Evolutionary conservation across 2,329 filamentous ascomycete genomes (phyloP).

Genomic region (Aspergillus calidoustus): DNA sequence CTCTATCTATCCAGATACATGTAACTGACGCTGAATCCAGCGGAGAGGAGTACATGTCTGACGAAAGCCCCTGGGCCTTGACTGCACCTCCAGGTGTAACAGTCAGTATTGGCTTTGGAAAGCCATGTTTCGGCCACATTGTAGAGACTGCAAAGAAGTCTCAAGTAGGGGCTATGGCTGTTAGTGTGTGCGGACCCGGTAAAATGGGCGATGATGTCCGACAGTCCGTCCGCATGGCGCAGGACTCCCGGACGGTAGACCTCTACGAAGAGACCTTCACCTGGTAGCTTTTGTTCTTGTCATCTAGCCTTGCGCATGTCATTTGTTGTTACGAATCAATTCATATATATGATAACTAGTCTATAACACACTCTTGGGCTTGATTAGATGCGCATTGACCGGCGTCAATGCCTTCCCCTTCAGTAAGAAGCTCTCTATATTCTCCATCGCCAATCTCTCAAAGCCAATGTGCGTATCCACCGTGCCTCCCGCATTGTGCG

Average conservation of each 20-base stretch:
- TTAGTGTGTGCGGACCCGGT: slow-evolving; percentile 45
- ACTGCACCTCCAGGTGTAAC: slow-evolving; percentile 31
- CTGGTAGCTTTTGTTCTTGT: slow-evolving; percentile 33
- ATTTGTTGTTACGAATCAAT: background rate
- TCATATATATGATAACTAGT: background rate
- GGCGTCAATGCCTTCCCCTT: slow-evolving; percentile 52
- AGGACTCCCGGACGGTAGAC: slow-evolving; percentile 38
- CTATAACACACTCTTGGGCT: slow-evolving; percentile 25
- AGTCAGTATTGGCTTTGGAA: slow-evolving; percentile 31
- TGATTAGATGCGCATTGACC: slow-evolving; percentile 64
- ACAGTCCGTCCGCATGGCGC: slow-evolving; percentile 33
- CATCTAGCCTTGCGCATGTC: background rate
- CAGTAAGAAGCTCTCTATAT: slow-evolving; percentile 41
- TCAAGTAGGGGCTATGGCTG: slow-evolving; percentile 41
- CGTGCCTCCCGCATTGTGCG: slow-evolving; percentile 55
- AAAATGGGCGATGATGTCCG: slow-evolving; percentile 43
- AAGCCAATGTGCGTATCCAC: slow-evolving; percentile 56
- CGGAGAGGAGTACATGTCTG: slow-evolving; percentile 32
- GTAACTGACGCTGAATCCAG: slow-evolving; percentile 31
- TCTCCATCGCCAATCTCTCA: slow-evolving; percentile 54
- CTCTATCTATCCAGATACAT: slow-evolving; percentile 35
- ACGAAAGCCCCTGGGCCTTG: slow-evolving; percentile 33
- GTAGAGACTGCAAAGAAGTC: slow-evolving; percentile 32
- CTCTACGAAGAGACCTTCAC: slow-evolving; percentile 44
- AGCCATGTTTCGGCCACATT: slow-evolving; percentile 32